Conservation (phyloP, 768 basidiomycete genomes). For the Phylloporus arenicola region DNA sequence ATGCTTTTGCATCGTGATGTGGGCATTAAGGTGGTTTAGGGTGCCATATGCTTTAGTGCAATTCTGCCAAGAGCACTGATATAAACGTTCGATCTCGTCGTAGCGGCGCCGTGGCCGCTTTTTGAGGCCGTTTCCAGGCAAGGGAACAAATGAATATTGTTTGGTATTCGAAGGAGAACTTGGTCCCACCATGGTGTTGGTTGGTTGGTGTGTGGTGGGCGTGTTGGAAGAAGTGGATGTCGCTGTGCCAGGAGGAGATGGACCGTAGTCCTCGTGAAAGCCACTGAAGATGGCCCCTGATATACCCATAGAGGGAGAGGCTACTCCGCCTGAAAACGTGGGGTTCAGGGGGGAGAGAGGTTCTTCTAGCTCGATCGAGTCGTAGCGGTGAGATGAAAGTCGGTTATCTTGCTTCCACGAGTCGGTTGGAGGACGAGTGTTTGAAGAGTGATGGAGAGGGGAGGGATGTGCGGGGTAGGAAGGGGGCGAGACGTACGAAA, state of each 20-base stretch:
- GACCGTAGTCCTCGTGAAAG: constrained; percentile 47
- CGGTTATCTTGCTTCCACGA: constrained; percentile 30
- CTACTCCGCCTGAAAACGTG: constrained; percentile 43
- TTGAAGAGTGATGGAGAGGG: constrained; percentile 42
- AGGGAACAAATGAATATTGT: constrained; percentile 76
- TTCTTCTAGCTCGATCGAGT: constrained; percentile 37
- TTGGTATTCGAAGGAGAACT: constrained; percentile 46
- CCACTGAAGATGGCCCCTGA: constrained; percentile 38
- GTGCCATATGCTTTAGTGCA: constrained; percentile 88
- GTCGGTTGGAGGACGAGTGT: constrained; percentile 40
- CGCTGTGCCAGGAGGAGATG: constrained; percentile 58
- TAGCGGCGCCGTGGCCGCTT: constrained; percentile 82
- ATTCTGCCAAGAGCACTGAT: constrained; percentile 77
- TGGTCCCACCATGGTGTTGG: constrained; percentile 13
- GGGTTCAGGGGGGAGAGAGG: constrained; percentile 53
- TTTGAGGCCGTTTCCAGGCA: constrained; percentile 76
- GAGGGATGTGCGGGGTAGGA: constrained; percentile 36
- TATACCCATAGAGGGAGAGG: constrained; percentile 30
- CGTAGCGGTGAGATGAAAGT: constrained; percentile 31
- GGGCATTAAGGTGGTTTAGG: constrained; percentile 94
- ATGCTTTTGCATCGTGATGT: constrained; percentile 98
- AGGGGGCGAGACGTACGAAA: constrained; percentile 31
- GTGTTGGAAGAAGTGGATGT: constrained; percentile 52
- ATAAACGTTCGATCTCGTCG: constrained; percentile 94
- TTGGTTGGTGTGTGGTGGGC: constrained; percentile 25